Evolutionary conservation across 2,329 filamentous ascomycete species (phyloP).

Genomic region (Coleophoma eucalyptorum): DNA sequence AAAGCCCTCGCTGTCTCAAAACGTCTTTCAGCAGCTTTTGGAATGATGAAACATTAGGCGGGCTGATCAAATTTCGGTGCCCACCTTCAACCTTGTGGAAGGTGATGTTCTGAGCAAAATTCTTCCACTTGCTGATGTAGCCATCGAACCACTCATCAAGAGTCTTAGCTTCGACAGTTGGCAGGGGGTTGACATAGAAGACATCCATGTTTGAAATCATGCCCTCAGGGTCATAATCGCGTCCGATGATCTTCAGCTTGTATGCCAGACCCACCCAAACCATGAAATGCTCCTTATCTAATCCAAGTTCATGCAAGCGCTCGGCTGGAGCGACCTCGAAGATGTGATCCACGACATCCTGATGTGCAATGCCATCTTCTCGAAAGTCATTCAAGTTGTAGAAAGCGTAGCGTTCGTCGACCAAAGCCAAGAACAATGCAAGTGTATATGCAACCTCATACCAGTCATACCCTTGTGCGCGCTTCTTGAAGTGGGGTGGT

Average conservation of each 20-base stretch:
- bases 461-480: constrained; percentile 26
- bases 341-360: constrained; percentile 20
- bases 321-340: constrained; percentile 13
- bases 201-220: constrained; percentile 34
- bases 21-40: constrained; percentile 21
- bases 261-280: constrained; percentile 34
- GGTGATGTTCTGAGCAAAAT: constrained; percentile 24
- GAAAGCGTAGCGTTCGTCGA: constrained; percentile 32
- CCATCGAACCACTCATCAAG: constrained; percentile 27
- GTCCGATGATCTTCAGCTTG: constrained; percentile 31
- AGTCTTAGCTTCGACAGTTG: constrained; percentile 8
- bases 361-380: constrained; percentile 1
- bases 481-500: constrained; percentile 41
- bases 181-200: constrained; percentile 33
- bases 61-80: constrained; percentile 36
- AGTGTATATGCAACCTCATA: constrained; percentile 29
- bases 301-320: constrained; percentile 27
- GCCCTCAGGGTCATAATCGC: constrained; percentile 39
- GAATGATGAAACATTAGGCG: constrained; percentile 32
- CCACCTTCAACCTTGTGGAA: constrained; percentile 32
- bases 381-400: constrained; percentile 32
- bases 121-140: constrained; percentile 30
- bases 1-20: constrained; percentile 15
- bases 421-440: constrained; percentile 31
- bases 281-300: constrained; percentile 22